Percentiles rank a stretch among this genome's conserved stretches.
phyloP scores from a whole-genome alignment of 1,284 basidiomycete genomes.

The Puccinia sorghi region DNA sequence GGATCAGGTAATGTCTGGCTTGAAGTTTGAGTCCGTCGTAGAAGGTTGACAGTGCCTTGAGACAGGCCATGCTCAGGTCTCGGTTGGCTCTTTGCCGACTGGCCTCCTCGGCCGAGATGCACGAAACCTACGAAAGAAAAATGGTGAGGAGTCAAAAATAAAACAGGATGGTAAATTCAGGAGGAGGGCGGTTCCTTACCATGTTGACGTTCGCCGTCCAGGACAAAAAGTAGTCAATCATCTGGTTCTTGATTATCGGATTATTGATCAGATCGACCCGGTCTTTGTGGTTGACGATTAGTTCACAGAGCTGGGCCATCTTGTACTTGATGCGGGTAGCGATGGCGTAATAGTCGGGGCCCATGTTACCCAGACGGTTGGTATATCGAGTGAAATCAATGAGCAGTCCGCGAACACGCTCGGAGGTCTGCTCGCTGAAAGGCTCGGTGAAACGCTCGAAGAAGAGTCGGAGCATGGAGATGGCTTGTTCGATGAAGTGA shows the following conservation, averaged over 20 bases:
- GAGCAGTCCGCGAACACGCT: constrained; percentile 59
- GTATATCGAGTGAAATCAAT: constrained; percentile 49
- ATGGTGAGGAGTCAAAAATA: not conserved
- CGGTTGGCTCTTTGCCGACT: constrained; percentile 76
- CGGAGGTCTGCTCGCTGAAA: constrained; percentile 64
- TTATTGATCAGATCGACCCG: constrained; percentile 62
- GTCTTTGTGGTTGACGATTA: constrained; percentile 67
- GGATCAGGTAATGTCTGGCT: constrained; percentile 61
- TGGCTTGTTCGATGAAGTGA: constrained; percentile 71
- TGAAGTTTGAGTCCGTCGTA: constrained; percentile 73
- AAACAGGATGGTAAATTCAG: not conserved
- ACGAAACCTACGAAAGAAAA: constrained; percentile 30
- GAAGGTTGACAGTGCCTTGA: constrained; percentile 72
- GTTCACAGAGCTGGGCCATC: constrained; percentile 73
- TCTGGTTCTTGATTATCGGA: constrained; percentile 39
- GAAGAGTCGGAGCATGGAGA: constrained; percentile 72
- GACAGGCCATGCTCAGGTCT: constrained; percentile 72
- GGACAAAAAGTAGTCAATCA: constrained; percentile 49
- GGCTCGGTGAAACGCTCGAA: constrained; percentile 70
- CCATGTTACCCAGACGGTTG: constrained; percentile 32
- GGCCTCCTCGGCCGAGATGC: constrained; percentile 56
- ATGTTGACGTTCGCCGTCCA: constrained; percentile 39
- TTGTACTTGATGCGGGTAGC: constrained; percentile 68
- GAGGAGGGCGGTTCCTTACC: not conserved
- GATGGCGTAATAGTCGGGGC: constrained; percentile 10